Base-by-base conservation (phyloP, 2,329 filamentous ascomycete species). In the Lasiodiplodia theobromae region DNA sequence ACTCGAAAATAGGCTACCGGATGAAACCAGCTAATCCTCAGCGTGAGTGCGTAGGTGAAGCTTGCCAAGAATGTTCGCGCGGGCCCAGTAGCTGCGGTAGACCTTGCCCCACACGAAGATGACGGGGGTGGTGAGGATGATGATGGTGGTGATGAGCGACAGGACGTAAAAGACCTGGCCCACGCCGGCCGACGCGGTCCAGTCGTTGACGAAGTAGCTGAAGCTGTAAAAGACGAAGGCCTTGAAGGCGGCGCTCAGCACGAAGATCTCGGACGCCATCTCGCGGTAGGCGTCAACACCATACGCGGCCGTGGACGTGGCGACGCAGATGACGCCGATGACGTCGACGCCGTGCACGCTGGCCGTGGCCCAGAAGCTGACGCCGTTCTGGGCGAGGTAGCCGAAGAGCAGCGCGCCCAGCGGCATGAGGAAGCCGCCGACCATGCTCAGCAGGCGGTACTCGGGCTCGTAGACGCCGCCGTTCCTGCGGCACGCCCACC, bases 141-240 rank as follows among this genome's bases (percentile, higher is more conserved):
- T 76, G 6, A 57, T 74, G 69, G 73, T 70, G 1, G 51, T 68
- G 4, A 71, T 62, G 1, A 75, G 78, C 2, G 75, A 78, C 68
- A 82, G 79, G 3, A 77, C 72, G 67, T 80, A 80, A 58, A 82
- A 82, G 7, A 82, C 79, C 25, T 70, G 68, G 4, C 75, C 74
- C 0, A 79, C 78, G 0, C 81, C 80, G 11, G 71, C 73, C 7
- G 66, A 72, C 14, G 73, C 75, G 2, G 81, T 76, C 81, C 81
- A 83, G 65, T 82, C 74, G 70, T 82, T 83, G 31, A 82, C 77
- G 67, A 82, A 82, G 64, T 82, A 82, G 12, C 77, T 78, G 68
- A 82, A 80, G 4, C 78, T 80, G 58, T 81, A 83, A 67, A 82
- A 80, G 23, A 82, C 68, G 40, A 83, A 75, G 70, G 83, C 83